Evolutionary conservation across 331 rosid genomes (phyloP), one percentile per base, ranked within the genome.

Genomic region (Dryas integrifolia): DNA sequence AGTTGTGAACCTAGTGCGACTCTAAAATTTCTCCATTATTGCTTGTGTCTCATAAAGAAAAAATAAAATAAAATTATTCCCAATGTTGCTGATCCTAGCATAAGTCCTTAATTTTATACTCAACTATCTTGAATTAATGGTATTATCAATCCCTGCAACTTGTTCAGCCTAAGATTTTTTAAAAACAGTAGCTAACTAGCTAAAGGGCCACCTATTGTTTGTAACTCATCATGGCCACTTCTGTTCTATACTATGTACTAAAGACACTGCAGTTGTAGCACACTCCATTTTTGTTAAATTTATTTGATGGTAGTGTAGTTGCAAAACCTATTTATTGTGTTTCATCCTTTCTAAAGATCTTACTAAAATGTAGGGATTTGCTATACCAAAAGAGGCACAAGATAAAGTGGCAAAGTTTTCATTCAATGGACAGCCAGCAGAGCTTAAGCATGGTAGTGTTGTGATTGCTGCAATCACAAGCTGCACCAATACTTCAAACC

Each of bases 401-500:
- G 93, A 73, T 21, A 90, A 90, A 76, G 92, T 86, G 72, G 93
- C 65, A 4, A 90, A 90, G 63, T 90, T 92, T 87, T 84, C 91
- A 58, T 92, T 90, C 77, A 85, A 90, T 45, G 98, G 98, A 59
- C 88, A 90, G 80, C 96, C 90, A 56, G 85, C 98, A 3, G 96
- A 88, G 82, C 93, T 92, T 58, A 90, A 83, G 85, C 96, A 92
- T 67, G 98, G 97, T 6, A 86, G 87, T 70, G 92, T 90, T 59
- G 98, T 92, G 66, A 90, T 92, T 84, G 97, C 98, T 82, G 98
- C 97, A 65, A 92, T 92, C 76, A 88, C 98, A 26, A 92, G 98
- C 56, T 92, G 98, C 85, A 92, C 98, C 38, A 92, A 92, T 75
- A 92, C 98, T 45, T 92, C 98, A 77, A 92, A 92, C 79, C 97